Base-by-base conservation (phyloP, 176 grass and related monocot genomes). In the Cenchrus purpureus region DNA sequence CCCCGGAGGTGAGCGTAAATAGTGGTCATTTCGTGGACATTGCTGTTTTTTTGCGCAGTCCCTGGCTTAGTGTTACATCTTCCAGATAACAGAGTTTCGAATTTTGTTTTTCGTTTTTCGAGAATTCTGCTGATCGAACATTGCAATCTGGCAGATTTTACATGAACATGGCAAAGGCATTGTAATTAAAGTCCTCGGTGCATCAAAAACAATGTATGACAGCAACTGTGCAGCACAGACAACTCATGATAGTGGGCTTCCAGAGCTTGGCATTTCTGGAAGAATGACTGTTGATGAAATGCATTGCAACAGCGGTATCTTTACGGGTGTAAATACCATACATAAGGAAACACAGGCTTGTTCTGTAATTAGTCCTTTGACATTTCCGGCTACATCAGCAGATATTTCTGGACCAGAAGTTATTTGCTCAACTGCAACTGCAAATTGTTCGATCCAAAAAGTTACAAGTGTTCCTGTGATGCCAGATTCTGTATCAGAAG, bases 121-220 rank as follows among this genome's bases (percentile, higher is more conserved):
- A 29, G 12, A 52, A 73, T 50, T 73, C 3, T 42, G 73, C 52
- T 40, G 4, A 56, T 37, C 11, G 16, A 58, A 58, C 53, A 76
- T 42, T 40, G n/a, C 28, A 68, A 68, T 83, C 60, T 83, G 29
- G 43, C 89, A 90, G 89, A 51, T 87, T 90, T 79, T 83, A 74
- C 52, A 50, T 74, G 76, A 77, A 74, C 34, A 74, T 42, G 74
- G 52, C 7, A 83, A 58, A 68, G 68, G 43, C 12, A 74, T 43
- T 48, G 65, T 83, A 68, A 60, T 74, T 83, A 78, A 78, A 25
- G 78, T 14, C 16, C 55, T 68, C 58, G 25, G 62, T 19, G 62
- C 16, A 85, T 43, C 63, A 59, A 53, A 71, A 50, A 31, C n/a
- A 44, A 43, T 84, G 53, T 54, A 87, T 61, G 12, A 87, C 20